Conservation (phyloP, 2,329 filamentous ascomycete species). For the Alternaria sp. region DNA sequence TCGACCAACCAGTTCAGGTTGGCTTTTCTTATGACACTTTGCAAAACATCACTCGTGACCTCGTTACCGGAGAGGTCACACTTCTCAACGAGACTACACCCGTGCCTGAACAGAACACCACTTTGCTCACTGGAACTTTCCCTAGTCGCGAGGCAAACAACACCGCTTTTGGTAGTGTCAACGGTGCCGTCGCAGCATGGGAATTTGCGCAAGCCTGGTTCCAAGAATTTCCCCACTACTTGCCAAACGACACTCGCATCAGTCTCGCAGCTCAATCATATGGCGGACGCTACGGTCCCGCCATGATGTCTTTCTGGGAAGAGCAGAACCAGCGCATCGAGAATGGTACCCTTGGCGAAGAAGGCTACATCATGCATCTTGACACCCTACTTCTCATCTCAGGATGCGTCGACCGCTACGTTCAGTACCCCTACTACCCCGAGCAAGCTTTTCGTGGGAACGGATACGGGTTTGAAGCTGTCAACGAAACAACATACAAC, state of each 20-base stretch:
- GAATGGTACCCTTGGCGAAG: slow-evolving; percentile 14
- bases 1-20: slow-evolving; percentile 68
- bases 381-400: slow-evolving; percentile 22
- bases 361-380: slow-evolving; percentile 19
- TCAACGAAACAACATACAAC: slow-evolving; percentile 27
- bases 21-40: slow-evolving; percentile 61
- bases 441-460: slow-evolving; percentile 21
- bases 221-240: slow-evolving; percentile 31
- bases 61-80: slow-evolving; percentile 20
- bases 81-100: slow-evolving; percentile 22
- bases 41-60: slow-evolving; percentile 30
- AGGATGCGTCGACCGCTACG: slow-evolving; percentile 18
- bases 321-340: slow-evolving; percentile 25
- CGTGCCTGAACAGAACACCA: slow-evolving; percentile 27
- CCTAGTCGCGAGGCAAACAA: slow-evolving; percentile 28
- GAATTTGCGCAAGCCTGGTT: slow-evolving; percentile 33
- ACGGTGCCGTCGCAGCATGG: slow-evolving; percentile 30
- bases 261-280: slow-evolving; percentile 30
- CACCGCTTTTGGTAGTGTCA: slow-evolving; percentile 27
- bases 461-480: slow-evolving; percentile 20
- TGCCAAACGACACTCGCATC: slow-evolving; percentile 29
- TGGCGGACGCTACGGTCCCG: slow-evolving; percentile 22
- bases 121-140: slow-evolving; percentile 26
- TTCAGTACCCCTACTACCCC: slow-evolving; percentile 21
- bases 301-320: slow-evolving; percentile 25